These are phyloP conservation scores for Wallacemonas rigidus DNA, from an alignment of 208 protist genomes.

Conservation along the genomic window DNA sequence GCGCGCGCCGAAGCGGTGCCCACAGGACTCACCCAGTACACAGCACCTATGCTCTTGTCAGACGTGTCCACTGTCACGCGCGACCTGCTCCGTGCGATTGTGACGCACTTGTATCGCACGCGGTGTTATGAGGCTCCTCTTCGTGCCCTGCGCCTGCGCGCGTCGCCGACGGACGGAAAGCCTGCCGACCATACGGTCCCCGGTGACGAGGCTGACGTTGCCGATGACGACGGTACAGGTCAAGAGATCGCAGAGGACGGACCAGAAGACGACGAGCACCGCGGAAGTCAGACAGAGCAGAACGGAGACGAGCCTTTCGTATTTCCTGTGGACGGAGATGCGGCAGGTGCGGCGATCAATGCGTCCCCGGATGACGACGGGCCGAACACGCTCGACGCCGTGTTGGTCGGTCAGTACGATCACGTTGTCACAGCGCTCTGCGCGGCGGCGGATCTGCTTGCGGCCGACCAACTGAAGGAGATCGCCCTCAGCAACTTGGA, in stretches of 20 bases:
- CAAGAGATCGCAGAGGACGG: no score
- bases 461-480: slow-evolving; percentile 39
- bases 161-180: neutral
- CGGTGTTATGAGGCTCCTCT: slow-evolving; percentile 5
- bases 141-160: slow-evolving; percentile 16
- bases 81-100: slow-evolving; percentile 12
- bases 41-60: neutral
- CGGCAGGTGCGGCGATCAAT: no score
- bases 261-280: no score
- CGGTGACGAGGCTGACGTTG: no score
- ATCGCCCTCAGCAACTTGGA: slow-evolving; percentile 52
- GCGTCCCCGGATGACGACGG: neutral
- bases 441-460: slow-evolving; percentile 23
- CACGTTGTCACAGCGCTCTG: neutral
- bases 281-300: no score
- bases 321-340: no score
- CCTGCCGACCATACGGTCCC: neutral
- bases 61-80: slow-evolving; percentile 1
- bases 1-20: slow-evolving; percentile 5
- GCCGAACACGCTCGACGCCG: neutral
- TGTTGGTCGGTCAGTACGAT: neutral
- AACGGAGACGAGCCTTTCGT: no score
- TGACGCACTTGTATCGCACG: neutral
- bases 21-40: neutral
- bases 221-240: no score